A percentile compares a stretch with the other conserved stretches of the same genome.
Conservation (phyloP, 83 land plant genomes). For the Isoetes engelmannii region DNA sequence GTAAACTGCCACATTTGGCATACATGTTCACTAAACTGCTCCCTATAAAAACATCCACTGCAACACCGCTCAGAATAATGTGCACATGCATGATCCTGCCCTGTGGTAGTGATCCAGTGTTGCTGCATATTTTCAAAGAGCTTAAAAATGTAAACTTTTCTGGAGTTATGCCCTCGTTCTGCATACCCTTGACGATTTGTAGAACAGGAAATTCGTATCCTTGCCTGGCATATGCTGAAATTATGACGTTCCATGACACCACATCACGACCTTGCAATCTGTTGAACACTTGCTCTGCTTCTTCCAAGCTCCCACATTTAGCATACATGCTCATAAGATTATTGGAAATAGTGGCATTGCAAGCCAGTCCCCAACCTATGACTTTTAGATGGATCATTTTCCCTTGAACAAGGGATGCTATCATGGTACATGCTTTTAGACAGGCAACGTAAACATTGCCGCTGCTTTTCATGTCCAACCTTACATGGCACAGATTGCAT, state of each 20-base stretch:
- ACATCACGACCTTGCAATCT: background rate
- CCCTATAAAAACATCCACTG: slow-evolving; percentile 1
- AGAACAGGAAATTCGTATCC: background rate
- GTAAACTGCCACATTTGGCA: slow-evolving; percentile 1
- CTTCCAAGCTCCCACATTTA: background rate
- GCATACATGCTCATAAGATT: slow-evolving; percentile 9
- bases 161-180: slow-evolving; percentile 7
- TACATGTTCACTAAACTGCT: slow-evolving; percentile 12
- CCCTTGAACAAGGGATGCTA: background rate
- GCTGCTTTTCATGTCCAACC: too few species aligned
- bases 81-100: background rate
- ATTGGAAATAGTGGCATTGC: background rate
- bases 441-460: too few species aligned
- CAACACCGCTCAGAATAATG: background rate
- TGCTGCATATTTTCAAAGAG: slow-evolving; percentile 9
- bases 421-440: too few species aligned
- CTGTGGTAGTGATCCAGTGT: background rate
- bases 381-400: background rate
- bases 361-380: background rate
- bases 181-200: slow-evolving; percentile 1
- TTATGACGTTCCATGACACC: slow-evolving; percentile 20
- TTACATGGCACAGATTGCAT: too few species aligned
- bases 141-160: slow-evolving; percentile 11
- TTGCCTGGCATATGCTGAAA: slow-evolving; percentile 4
- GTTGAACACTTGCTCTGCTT: slow-evolving; percentile 10